phyloP scores from a whole-genome alignment of 2,329 filamentous ascomycete genomes.

The Helotiales sp. region DNA sequence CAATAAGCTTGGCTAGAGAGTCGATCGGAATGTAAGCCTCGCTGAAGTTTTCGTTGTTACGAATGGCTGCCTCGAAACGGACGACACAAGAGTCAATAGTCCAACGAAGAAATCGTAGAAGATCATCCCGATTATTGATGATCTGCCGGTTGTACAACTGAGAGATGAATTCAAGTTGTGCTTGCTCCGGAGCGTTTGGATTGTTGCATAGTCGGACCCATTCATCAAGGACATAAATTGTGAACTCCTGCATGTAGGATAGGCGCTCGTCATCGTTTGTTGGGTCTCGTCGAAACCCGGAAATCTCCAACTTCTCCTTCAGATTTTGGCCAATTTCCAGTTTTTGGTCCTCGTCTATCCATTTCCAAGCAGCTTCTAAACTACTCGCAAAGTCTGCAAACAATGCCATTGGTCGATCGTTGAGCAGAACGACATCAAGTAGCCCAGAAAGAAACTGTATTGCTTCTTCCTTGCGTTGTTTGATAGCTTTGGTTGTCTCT shows the following conservation, averaged over 20 bases:
- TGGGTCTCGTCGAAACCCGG: constrained; percentile 45
- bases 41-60: constrained; percentile 56
- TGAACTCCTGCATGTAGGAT: constrained; percentile 70
- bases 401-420: constrained; percentile 73
- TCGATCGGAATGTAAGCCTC: constrained; percentile 68
- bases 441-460: constrained; percentile 80
- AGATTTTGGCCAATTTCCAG: constrained; percentile 68
- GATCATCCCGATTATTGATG: constrained; percentile 73
- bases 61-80: constrained; percentile 71
- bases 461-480: constrained; percentile 68
- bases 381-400: constrained; percentile 85
- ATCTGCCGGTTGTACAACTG: constrained; percentile 77
- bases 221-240: constrained; percentile 94
- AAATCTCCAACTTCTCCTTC: constrained; percentile 61
- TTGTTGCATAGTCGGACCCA: constrained; percentile 85
- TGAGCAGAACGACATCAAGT: constrained; percentile 76
- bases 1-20: constrained; percentile 78
- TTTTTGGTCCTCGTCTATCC: constrained; percentile 73
- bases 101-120: constrained; percentile 75
- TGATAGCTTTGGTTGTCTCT: constrained; percentile 71
- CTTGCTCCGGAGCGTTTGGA: constrained; percentile 71
- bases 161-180: constrained; percentile 73
- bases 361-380: constrained; percentile 76
- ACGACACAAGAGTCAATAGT: constrained; percentile 79
- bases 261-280: constrained; percentile 56